Conservation (phyloP, 768 basidiomycete species). For the Phylloporus sp. region DNA sequence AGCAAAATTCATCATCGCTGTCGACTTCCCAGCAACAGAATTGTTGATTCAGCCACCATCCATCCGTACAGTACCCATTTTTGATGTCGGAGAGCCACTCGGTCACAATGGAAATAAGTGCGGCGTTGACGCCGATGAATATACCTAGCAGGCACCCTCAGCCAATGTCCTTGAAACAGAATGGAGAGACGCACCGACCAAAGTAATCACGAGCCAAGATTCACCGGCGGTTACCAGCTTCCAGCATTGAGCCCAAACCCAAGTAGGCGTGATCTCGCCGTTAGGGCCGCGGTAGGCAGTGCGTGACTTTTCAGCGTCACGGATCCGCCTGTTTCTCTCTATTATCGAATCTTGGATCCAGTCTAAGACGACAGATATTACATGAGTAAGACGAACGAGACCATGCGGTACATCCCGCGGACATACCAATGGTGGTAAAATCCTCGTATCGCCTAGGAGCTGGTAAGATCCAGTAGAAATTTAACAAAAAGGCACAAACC, state of each 20-base stretch:
- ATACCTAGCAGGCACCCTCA: conserved; percentile 51
- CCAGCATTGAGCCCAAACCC: conserved; percentile 60
- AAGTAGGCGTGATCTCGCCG: conserved; percentile 48
- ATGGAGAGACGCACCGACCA: conserved; percentile 69
- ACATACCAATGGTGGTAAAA: conserved; percentile 88
- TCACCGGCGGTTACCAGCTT: conserved; percentile 68
- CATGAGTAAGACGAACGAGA: conserved; percentile 12
- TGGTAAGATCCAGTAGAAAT: conserved; percentile 11
- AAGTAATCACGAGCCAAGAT: conserved; percentile 87
- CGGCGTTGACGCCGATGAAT: conserved; percentile 91
- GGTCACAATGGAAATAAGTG: conserved; percentile 89
- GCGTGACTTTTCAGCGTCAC: conserved; percentile 42
- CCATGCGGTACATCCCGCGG: conserved; percentile 7
- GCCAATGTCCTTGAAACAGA: not conserved
- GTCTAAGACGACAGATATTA: conserved; percentile 45
- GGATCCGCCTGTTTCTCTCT: conserved; percentile 77
- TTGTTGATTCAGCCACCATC: conserved; percentile 98
- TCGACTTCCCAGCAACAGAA: conserved; percentile 99
- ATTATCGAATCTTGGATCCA: conserved; percentile 96
- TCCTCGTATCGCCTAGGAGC: conserved; percentile 81
- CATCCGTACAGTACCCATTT: conserved; percentile 93
- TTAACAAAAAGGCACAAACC: conserved; percentile 36
- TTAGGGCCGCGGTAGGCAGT: conserved; percentile 46
- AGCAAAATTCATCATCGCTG: conserved; percentile 74
- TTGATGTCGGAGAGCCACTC: conserved; percentile 98